These are phyloP conservation scores for Boletellus ananiceps DNA, from an alignment of 768 basidiomycete genomes.

Conservation along the genomic window DNA sequence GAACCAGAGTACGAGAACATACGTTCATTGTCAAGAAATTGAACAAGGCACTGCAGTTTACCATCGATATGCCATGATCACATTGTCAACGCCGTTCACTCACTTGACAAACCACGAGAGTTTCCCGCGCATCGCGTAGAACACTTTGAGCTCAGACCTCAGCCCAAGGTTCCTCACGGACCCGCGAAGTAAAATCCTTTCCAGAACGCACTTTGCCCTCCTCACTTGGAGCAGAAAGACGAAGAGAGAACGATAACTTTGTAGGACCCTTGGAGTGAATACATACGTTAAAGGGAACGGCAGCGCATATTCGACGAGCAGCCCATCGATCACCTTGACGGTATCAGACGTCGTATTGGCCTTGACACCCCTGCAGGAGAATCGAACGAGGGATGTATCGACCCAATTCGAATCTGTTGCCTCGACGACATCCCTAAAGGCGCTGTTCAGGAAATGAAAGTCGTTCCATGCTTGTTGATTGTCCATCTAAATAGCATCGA, in stretches of 20 bases:
- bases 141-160: conserved; percentile 54
- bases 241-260: conserved; percentile 63
- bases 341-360: conserved; percentile 46
- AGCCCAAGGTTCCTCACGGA: conserved; percentile 32
- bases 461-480: conserved; percentile 67
- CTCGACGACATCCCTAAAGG: conserved; percentile 64
- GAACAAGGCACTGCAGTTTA: conserved; percentile 48
- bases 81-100: conserved; percentile 24
- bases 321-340: conserved; percentile 60
- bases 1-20: conserved; percentile 15
- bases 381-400: conserved; percentile 62
- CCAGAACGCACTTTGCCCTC: conserved; percentile 66
- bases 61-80: neutral
- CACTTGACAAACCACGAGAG: conserved; percentile 85
- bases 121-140: conserved; percentile 73
- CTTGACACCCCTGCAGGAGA: conserved; percentile 57
- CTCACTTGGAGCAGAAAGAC: conserved; percentile 69
- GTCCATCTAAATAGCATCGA: conserved; percentile 55
- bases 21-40: conserved; percentile 75
- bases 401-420: conserved; percentile 53
- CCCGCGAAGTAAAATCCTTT: conserved; percentile 64
- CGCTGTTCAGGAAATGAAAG: conserved; percentile 79
- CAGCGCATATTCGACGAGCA: conserved; percentile 73
- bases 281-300: conserved; percentile 81
- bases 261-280: conserved; percentile 53